Evolutionary conservation across 495 filamentous ascomycete species (phyloP).

Genomic region (Neurospora tetraspora): DNA sequence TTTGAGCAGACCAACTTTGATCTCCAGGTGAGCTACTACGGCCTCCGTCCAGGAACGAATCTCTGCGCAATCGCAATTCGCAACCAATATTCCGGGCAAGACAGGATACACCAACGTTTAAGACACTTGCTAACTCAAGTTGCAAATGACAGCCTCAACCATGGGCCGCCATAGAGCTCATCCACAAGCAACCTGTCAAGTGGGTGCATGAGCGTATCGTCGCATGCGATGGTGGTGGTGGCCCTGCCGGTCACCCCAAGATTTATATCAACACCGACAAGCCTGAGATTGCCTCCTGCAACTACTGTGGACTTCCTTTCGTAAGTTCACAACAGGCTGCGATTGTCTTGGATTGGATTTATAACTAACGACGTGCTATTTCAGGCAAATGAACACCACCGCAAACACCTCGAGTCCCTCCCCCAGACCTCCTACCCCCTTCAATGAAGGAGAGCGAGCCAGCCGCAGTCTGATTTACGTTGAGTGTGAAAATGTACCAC

Average conservation of each 20-base stretch:
- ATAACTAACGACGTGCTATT: neutral
- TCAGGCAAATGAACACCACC: slow-evolving; percentile 80
- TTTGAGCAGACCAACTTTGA: slow-evolving; percentile 96
- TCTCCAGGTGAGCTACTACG: slow-evolving; percentile 59
- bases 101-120: neutral
- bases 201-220: slow-evolving; percentile 78
- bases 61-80: neutral
- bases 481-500: neutral
- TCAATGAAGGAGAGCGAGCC: neutral
- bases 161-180: slow-evolving; percentile 82
- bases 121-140: neutral
- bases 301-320: slow-evolving; percentile 91
- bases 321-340: slow-evolving; percentile 45
- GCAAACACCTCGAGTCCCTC: slow-evolving; percentile 67
- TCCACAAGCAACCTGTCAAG: slow-evolving; percentile 88
- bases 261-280: slow-evolving; percentile 98
- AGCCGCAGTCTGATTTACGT: neutral
- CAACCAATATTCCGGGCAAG: neutral
- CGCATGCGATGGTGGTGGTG: slow-evolving; percentile 88
- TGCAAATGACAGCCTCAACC: slow-evolving; percentile 59
- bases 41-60: neutral
- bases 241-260: slow-evolving; percentile 79
- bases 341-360: neutral
- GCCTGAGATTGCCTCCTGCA: slow-evolving; percentile 80
- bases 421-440: slow-evolving; percentile 68